Evolutionary conservation across 78 protist species (phyloP).

Genomic region (Planoprotostelium fungivorum): DNA sequence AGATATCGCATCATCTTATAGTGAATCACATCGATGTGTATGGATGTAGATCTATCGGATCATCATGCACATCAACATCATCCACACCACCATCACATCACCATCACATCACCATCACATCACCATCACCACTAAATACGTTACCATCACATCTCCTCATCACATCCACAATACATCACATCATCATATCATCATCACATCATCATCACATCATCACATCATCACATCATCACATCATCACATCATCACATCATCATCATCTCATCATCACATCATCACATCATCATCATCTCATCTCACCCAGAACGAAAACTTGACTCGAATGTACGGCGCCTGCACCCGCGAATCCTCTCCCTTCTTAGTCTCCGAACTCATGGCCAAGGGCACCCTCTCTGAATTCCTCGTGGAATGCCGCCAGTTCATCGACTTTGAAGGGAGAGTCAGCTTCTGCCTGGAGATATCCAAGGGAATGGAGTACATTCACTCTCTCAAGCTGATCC

Average conservation of each 20-base stretch:
- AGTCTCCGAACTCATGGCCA: not conserved
- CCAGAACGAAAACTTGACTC: not conserved
- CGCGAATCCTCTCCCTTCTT: not conserved
- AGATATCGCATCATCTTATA: too few species aligned
- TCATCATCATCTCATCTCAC: not conserved
- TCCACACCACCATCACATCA: too few species aligned
- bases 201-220: too few species aligned
- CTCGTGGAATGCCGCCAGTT: not conserved
- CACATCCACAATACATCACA: too few species aligned
- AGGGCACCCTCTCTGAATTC: not conserved
- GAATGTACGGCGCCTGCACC: not conserved
- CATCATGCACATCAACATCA: too few species aligned
- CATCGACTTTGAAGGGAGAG: not conserved
- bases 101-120: too few species aligned
- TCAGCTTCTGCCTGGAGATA: constrained; percentile 9
- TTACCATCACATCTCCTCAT: too few species aligned
- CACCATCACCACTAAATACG: too few species aligned
- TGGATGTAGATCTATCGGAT: too few species aligned
- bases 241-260: not conserved
- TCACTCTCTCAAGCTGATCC: constrained; percentile 47
- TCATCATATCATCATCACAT: too few species aligned
- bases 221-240: too few species aligned
- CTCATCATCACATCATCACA: not conserved
- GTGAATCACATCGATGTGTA: too few species aligned
- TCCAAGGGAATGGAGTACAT: constrained; percentile 49